phyloP scores from a whole-genome alignment of 139 green algal genomes.

The Nannochloris sp. region DNA sequence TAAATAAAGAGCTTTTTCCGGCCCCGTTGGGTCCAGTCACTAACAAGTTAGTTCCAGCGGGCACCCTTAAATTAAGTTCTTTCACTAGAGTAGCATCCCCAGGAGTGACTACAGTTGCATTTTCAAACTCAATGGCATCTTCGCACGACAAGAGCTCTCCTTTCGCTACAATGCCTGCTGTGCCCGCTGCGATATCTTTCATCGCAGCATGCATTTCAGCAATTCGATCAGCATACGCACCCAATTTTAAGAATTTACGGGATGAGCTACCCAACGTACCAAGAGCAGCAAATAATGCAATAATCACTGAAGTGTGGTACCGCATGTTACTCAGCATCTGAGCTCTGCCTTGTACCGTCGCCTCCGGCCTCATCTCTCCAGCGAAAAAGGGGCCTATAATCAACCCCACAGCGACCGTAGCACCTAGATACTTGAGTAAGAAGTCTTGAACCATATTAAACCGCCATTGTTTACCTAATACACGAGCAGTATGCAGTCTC shows the following conservation, averaged over 20 bases:
- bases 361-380: constrained; percentile 43
- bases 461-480: constrained; percentile 55
- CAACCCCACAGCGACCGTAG: constrained; percentile 64
- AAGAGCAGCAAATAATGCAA: constrained; percentile 56
- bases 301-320: constrained; percentile 72
- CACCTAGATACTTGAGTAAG: constrained; percentile 68
- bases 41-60: constrained; percentile 65
- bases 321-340: constrained; percentile 73
- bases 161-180: neutral
- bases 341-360: constrained; percentile 33
- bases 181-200: constrained; percentile 7
- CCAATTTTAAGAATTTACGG: constrained; percentile 49
- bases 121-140: constrained; percentile 57
- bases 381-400: constrained; percentile 80
- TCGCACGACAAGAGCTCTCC: constrained; percentile 17
- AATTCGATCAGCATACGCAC: constrained; percentile 52
- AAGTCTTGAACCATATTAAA: constrained; percentile 73
- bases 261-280: constrained; percentile 49
- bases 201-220: constrained; percentile 35
- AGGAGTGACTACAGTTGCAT: constrained; percentile 57
- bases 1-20: constrained; percentile 55
- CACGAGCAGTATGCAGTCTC: constrained; percentile 20
- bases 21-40: constrained; percentile 64
- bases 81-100: constrained; percentile 42
- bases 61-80: constrained; percentile 46